These are phyloP conservation scores for Paecilomyces sp. DNA, from an alignment of 2,329 filamentous ascomycete genomes.

Conservation along the genomic window DNA sequence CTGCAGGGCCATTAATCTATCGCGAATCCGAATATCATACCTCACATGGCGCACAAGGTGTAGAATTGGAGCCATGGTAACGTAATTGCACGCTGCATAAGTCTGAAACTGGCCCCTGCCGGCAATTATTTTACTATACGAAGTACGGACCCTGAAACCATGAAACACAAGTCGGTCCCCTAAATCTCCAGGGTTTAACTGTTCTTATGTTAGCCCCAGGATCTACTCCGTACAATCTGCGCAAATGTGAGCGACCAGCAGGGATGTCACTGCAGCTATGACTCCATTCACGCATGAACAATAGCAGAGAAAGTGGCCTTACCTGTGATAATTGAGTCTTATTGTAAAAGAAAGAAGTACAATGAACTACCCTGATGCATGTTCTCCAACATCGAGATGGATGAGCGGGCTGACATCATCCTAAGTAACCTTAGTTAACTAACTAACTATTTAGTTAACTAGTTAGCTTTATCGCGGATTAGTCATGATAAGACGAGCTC, in stretches of 20 bases:
- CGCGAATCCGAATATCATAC: background rate
- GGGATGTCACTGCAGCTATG: background rate
- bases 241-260: background rate
- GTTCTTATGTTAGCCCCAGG: background rate
- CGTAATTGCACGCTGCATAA: background rate
- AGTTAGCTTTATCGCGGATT: background rate
- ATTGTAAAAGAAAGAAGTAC: background rate
- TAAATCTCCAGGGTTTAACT: background rate
- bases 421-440: background rate
- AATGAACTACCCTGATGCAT: background rate
- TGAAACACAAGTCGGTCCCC: background rate
- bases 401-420: background rate
- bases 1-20: background rate
- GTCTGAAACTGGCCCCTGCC: background rate
- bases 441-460: too few relatives aligned
- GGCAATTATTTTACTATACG: background rate
- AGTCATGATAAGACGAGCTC: background rate
- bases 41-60: background rate
- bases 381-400: background rate
- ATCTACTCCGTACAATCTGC: background rate
- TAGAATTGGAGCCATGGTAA: background rate
- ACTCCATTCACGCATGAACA: background rate
- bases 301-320: background rate
- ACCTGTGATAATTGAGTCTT: background rate
- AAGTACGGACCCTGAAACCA: background rate